Base-by-base conservation (phyloP, 306 rosid genomes). In the Ochetophila trinervis region DNA sequence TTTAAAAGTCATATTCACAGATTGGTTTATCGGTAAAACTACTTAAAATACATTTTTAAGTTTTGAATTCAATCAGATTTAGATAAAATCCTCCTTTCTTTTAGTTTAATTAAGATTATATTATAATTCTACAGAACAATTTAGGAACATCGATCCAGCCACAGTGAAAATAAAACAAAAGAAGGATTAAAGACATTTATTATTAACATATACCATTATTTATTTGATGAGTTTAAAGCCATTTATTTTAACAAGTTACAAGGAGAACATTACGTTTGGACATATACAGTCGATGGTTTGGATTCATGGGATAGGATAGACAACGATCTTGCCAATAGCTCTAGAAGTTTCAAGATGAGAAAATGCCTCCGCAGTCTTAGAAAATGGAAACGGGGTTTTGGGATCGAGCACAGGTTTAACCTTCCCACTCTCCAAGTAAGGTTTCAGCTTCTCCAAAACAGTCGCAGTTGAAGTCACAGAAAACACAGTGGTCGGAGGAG, bases 371-470 rank as follows among this genome's bases (percentile, higher is more conserved):
- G 73, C 68, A 0, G 78, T 52, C 60, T 82, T 60, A 10, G 91
- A 75, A 75, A 91, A 91, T 5, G 87, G 77, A 60, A 84, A 84
- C 1, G 85, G 88, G 19, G 87, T 23, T 63, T 88, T 86, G 14
- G 95, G 86, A 16, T 90, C 92, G 15, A 90, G 36, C 19, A 90
- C 13, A 14, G 97, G 77, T 82, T 76, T 87, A 84, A 87, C 78
- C 68, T 88, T 72, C 44, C 90, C 95, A 80, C 83, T 85, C 68
- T 86, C 90, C 50, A 88, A 76, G 55, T 74, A 82, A 34, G 96
- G 88, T 23, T 63, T 69, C n/a, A 85, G 69, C 21, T 85, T 83
- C 68, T 91, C 95, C 20, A 88, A 76, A 2, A 63, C 20, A 2
- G 80, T 35, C 2, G 80, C 88, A 12, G 70, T 78, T 3, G 96